Evolutionary conservation across 345 rosid genomes (phyloP).

Genomic region (Garcia nutans): DNA sequence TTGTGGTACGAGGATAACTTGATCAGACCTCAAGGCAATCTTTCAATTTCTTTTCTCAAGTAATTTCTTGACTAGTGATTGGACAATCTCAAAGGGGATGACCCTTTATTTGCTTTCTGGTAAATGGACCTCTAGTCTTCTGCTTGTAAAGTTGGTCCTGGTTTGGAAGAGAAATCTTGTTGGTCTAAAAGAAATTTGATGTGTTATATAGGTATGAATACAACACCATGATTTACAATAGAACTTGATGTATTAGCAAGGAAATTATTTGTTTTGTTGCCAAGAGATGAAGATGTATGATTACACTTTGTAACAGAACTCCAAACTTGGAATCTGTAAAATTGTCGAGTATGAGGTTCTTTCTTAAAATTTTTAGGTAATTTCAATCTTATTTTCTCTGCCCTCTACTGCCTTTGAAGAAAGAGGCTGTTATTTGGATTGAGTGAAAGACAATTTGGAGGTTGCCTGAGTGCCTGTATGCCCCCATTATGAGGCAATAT

Average conservation of each 20-base stretch:
- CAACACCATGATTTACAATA: background rate
- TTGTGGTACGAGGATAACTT: background rate
- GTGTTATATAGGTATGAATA: background rate
- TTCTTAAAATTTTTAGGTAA: background rate
- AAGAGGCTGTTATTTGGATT: too few species aligned
- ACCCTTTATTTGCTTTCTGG: background rate
- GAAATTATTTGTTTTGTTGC: too few species aligned
- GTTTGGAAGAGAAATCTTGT: background rate
- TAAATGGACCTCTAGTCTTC: background rate
- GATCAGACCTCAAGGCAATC: background rate
- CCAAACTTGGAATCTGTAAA: background rate
- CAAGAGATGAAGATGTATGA: too few species aligned
- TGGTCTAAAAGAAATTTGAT: background rate
- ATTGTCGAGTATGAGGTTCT: background rate
- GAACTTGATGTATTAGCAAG: background rate
- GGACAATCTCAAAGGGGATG: background rate
- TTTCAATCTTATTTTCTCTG: too few species aligned
- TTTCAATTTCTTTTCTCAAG: too few species aligned
- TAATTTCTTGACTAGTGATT: background rate
- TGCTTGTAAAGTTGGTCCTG: background rate
- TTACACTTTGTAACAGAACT: too few species aligned
- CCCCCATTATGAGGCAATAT: too few species aligned
- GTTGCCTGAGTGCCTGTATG: too few species aligned
- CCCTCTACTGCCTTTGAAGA: too few species aligned
- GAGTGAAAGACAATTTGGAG: too few species aligned